Evolutionary conservation across 2,329 filamentous ascomycete genomes (phyloP).

Genomic region (Zymoseptoria brevis): DNA sequence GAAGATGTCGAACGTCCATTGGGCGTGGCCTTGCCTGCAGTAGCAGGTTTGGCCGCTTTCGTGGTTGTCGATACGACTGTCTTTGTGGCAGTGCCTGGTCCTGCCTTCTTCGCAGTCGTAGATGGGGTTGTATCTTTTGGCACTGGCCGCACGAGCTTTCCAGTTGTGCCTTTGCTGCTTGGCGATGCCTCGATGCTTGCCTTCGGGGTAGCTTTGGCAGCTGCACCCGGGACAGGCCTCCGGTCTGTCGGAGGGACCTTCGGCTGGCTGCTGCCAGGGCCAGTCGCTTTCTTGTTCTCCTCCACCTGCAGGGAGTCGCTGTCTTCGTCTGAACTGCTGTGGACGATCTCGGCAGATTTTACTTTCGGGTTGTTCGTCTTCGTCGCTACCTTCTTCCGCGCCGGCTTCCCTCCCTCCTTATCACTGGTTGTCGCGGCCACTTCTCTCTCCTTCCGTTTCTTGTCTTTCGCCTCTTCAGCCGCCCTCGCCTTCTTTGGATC

Average conservation of each 20-base stretch:
- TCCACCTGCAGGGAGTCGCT: slow-evolving; percentile 30
- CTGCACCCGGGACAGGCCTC: slow-evolving; percentile 9
- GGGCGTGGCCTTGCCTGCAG: slow-evolving; percentile 22
- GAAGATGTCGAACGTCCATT: slow-evolving; percentile 18
- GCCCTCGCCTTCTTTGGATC: slow-evolving; percentile 36
- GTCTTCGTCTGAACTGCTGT: slow-evolving; percentile 42
- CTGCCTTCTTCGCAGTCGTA: slow-evolving; percentile 3
- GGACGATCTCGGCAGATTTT: slow-evolving; percentile 48
- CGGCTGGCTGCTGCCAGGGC: slow-evolving; percentile 16
- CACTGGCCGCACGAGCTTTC: slow-evolving; percentile 20
- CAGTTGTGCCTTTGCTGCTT: slow-evolving; percentile 15
- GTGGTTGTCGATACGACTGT: slow-evolving; percentile 16
- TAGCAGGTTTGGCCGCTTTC: slow-evolving; percentile 11
- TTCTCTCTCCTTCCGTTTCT: slow-evolving; percentile 39
- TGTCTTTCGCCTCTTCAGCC: slow-evolving; percentile 36
- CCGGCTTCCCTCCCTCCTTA: slow-evolving; percentile 20
- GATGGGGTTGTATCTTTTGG: slow-evolving; percentile 1
- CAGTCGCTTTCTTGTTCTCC: slow-evolving; percentile 25
- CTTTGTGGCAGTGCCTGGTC: slow-evolving; percentile 6
- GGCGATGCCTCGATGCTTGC: slow-evolving; percentile 10
- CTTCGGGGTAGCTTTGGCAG: slow-evolving; percentile 14
- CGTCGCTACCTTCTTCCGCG: slow-evolving; percentile 21
- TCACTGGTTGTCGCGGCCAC: slow-evolving; percentile 24
- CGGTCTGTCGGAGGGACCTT: slow-evolving; percentile 11
- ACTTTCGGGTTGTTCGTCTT: slow-evolving; percentile 36